These are phyloP conservation scores for Trametes versicolor DNA, from an alignment of 1,284 basidiomycete genomes.

Conservation along the genomic window DNA sequence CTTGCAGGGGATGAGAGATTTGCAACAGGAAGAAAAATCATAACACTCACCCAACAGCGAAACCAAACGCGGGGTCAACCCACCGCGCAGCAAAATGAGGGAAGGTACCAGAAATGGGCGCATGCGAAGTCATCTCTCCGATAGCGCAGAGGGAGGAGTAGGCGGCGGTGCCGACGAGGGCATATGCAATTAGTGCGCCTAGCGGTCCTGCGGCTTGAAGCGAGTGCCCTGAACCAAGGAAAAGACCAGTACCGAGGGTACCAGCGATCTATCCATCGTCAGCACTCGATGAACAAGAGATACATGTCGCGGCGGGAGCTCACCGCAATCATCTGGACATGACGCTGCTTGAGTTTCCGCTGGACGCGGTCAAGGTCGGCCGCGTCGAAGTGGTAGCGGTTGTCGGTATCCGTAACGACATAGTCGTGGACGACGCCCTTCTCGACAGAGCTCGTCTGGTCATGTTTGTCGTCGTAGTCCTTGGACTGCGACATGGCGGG, in stretches of 20 bases:
- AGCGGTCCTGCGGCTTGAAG: slow-evolving; percentile 64
- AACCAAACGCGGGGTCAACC: slow-evolving; percentile 82
- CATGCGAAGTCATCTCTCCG: slow-evolving; percentile 77
- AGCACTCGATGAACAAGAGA: neutral
- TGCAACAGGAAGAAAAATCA: neutral
- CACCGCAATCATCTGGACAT: slow-evolving; percentile 72
- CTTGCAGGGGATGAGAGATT: slow-evolving; percentile 22
- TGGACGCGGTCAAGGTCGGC: slow-evolving; percentile 70
- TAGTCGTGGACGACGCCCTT: slow-evolving; percentile 44
- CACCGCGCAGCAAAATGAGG: slow-evolving; percentile 77
- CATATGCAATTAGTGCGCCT: slow-evolving; percentile 70
- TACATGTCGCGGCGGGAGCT: slow-evolving; percentile 23
- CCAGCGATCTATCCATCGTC: slow-evolving; percentile 66
- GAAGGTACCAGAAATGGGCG: slow-evolving; percentile 80
- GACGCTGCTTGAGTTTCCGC: slow-evolving; percentile 71
- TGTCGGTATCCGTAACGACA: slow-evolving; percentile 40
- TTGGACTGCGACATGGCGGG: slow-evolving; percentile 27
- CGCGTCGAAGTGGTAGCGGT: slow-evolving; percentile 54
- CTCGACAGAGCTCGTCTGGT: slow-evolving; percentile 40
- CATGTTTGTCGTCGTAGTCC: slow-evolving; percentile 32
- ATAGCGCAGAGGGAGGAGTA: slow-evolving; percentile 73
- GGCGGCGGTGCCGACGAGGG: slow-evolving; percentile 67
- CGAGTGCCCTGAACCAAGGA: slow-evolving; percentile 80
- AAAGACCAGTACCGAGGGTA: slow-evolving; percentile 82
- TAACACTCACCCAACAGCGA: slow-evolving; percentile 55